These are phyloP conservation scores for Fraxinus americana DNA, from an alignment of 257 asterid genomes.

Conservation along the genomic window DNA sequence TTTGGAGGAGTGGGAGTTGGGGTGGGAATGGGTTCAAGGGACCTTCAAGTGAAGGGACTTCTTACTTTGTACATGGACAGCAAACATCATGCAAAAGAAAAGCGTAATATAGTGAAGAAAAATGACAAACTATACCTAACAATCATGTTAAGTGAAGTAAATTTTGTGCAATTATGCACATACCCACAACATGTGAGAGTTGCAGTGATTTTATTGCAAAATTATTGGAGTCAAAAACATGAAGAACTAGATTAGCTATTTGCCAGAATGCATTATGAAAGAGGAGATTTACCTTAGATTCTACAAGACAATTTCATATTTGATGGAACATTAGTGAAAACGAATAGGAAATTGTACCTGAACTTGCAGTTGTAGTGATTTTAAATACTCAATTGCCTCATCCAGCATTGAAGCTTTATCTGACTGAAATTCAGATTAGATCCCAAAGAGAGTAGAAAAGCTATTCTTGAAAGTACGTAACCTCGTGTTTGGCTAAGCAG, in stretches of 20 bases:
- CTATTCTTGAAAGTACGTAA: neutral
- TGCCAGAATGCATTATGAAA: neutral
- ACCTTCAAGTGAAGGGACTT: too few species aligned
- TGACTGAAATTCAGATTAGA: constrained; percentile 43
- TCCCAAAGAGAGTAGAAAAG: neutral
- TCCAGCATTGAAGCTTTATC: constrained; percentile 90
- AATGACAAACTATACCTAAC: neutral
- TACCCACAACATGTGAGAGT: neutral
- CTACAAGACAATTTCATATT: neutral
- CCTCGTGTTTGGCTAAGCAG: neutral
- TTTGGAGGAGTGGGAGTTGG: too few species aligned
- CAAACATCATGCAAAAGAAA: too few species aligned
- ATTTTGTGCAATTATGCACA: too few species aligned
- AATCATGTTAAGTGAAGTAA: neutral
- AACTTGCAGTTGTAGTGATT: constrained; percentile 78
- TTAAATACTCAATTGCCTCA: constrained; percentile 83
- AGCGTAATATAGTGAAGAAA: too few species aligned
- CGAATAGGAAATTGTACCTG: constrained; percentile 51
- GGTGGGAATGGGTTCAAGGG: too few species aligned
- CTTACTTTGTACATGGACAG: too few species aligned
- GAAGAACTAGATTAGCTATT: neutral
- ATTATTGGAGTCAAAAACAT: neutral
- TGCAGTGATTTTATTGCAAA: neutral
- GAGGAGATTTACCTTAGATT: neutral
- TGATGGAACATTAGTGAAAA: neutral